A percentile compares a stretch with the other conserved stretches of the same genome.
phyloP scores from a whole-genome alignment of 345 rosid species.

The Murraya paniculata region DNA sequence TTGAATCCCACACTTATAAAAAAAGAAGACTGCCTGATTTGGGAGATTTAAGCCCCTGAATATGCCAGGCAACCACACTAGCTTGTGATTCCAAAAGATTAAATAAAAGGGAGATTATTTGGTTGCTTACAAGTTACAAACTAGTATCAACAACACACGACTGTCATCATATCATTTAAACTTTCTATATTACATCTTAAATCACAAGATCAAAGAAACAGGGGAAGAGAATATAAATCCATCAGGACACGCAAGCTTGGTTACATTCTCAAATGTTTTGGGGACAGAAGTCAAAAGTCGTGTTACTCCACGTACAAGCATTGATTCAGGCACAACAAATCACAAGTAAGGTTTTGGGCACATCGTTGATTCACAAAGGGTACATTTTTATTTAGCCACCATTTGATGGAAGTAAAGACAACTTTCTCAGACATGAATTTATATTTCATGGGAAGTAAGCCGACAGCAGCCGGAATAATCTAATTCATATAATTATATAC shows the following conservation, averaged over 20 bases:
- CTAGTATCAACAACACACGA: too few relatives aligned
- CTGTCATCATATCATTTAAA: too few relatives aligned
- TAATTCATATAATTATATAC: slow-evolving; percentile 25
- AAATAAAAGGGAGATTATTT: not conserved
- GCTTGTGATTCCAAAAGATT: not conserved
- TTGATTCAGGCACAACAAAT: not conserved
- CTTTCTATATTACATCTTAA: not conserved
- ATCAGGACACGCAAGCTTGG: not conserved
- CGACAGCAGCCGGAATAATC: slow-evolving; percentile 20
- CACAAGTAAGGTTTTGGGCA: slow-evolving; percentile 1
- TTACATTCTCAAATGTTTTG: slow-evolving; percentile 5
- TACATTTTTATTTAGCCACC: slow-evolving; percentile 38
- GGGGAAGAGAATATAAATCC: not conserved
- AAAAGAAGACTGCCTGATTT: not conserved
- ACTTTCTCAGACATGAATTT: slow-evolving; percentile 22
- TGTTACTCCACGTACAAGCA: not conserved
- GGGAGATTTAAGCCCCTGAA: too few relatives aligned
- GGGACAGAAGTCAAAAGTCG: not conserved
- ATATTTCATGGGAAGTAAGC: slow-evolving; percentile 21
- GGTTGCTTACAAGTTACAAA: not conserved
- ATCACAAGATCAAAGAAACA: not conserved
- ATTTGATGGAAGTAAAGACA: slow-evolving; percentile 17
- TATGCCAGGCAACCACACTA: not conserved
- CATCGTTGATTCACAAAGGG: slow-evolving; percentile 9
- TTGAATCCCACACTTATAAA: not conserved